These are phyloP conservation scores for Trametopsis cervina DNA, from an alignment of 768 basidiomycete genomes.

Conservation along the genomic window DNA sequence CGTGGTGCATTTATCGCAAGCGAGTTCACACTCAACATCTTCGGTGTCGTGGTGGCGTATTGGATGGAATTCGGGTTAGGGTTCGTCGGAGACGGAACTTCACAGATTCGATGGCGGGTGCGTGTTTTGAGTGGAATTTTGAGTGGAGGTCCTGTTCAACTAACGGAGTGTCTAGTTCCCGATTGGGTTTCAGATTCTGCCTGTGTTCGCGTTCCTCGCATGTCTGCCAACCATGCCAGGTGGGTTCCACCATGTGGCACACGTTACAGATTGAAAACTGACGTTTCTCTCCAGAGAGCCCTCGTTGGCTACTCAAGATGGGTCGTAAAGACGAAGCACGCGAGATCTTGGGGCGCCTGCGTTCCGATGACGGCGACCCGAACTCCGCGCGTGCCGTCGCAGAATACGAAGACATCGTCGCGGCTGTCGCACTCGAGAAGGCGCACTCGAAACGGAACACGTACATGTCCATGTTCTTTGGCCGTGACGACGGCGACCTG, in stretches of 20 bases:
- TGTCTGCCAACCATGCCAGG: conserved; percentile 27
- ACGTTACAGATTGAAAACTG: background rate
- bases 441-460: conserved; percentile 32
- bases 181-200: conserved; percentile 38
- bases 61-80: conserved; percentile 40
- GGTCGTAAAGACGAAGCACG: conserved; percentile 33
- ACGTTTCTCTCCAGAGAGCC: conserved; percentile 15
- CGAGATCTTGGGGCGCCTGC: conserved; percentile 28
- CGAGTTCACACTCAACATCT: conserved; percentile 35
- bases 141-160: too few species aligned
- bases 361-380: conserved; percentile 20
- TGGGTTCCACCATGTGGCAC: conserved; percentile 20
- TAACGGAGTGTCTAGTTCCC: conserved; percentile 35
- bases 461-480: conserved; percentile 39
- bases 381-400: conserved; percentile 21
- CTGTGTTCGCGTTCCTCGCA: conserved; percentile 34
- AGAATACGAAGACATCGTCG: conserved; percentile 34
- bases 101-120: conserved; percentile 30
- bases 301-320: conserved; percentile 34
- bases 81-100: conserved; percentile 35
- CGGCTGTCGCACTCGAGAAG: conserved; percentile 33
- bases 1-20: conserved; percentile 38
- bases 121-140: conserved; percentile 11
- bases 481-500: conserved; percentile 31
- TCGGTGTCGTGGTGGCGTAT: conserved; percentile 39